Evolutionary conservation across 495 filamentous ascomycete species (phyloP), one percentile per base, ranked within the genome.

Genomic region (Delitschia confertaspora): DNA sequence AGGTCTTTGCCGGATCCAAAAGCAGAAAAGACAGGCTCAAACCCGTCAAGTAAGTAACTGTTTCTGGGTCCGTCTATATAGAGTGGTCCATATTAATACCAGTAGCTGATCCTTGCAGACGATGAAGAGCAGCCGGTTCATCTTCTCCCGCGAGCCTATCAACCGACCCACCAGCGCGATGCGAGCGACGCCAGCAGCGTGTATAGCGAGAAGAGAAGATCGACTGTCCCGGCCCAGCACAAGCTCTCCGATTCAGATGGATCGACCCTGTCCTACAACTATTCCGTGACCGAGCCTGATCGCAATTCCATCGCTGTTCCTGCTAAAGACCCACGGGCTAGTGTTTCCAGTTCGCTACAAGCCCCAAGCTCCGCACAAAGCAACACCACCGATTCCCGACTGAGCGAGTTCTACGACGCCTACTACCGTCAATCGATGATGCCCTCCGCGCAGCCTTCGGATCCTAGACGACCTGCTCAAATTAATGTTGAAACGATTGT

Each of bases 331-430:
- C 27, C n/a, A 11, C 21, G 32, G 17, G 33, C 32, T 4, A 43
- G 42, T 25, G 38, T 22, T 13, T 33, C 42, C 0, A 52, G 38
- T 43, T 38, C 45, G 6, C 33, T 49, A 11, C 38, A 33, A 10
- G 27, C 45, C 11, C 43, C 42, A 5, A 32, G 17, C 1, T 49
- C 50, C 3, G 19, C 36, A 24, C 7, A 23, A 3, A 35, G 29
- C 20, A 40, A 17, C 17, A 24, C 39, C 2, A 25, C 37, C 19
- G 49, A 57, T 33, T 31, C 43, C 2, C 53, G 53, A 1, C 32
- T 57, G 44, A 49, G 39, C 40, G 53, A 57, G 22, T 53, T 57
- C 49, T 57, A 49, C 45, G 53, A 57, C 20, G 43, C 53, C 3
- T 57, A 57, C 27, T 57, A 53, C 40, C 53, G 53, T 5, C 33